Evolutionary conservation across 2,329 filamentous ascomycete species (phyloP), one percentile per base, ranked within the genome.

Genomic region (Calonectria leucothoes): DNA sequence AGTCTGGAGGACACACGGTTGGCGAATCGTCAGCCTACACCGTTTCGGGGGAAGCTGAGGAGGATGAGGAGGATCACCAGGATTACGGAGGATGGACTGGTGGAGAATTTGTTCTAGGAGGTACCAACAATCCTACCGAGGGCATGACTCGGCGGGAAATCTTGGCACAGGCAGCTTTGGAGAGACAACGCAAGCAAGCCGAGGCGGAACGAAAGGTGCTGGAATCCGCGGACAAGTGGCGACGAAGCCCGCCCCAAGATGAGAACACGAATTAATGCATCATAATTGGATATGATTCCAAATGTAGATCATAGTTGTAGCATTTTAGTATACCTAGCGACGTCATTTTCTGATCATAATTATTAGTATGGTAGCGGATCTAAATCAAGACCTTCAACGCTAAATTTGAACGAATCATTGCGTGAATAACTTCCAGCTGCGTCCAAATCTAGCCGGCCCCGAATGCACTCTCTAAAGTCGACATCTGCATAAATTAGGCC

Each of bases 381-480:
- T 45, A 93, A 75, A 77, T 92, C 88, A 74, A 93, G 79, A 0
- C 91, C 91, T 65, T 89, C 84, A 5, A 93, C 91, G 0, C 86
- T 89, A 33, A 93, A 86, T 79, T 88, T 89, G 83, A 93, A 93
- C 4, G 89, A 87, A 82, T 93, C 91, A 74, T 91, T 92, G 69
- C 95, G 89, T 3, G 95, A 96, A 83, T 98, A 98, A 81, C 93
- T 95, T 0, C 96, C 96, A 2, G 92, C 95, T 45, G 94, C 92
- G 86, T 98, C 96, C 59, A 98, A 83, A 82, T 98, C 95, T 76
- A 98, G 83, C 66, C 95, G 87, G 0, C 95, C 96, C 12, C 94
- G 89, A 77, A 95, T 91, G 79, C 96, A 98, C 77, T 98, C 95
- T 61, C 97, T 94, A 80, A 98, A 93, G 81, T 98, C 95, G 4